Evolutionary conservation across 192 early-diverging fungal genomes (phyloP), one percentile per base, ranked within the genome.

Genomic region (Entomortierella chlamydospora): DNA sequence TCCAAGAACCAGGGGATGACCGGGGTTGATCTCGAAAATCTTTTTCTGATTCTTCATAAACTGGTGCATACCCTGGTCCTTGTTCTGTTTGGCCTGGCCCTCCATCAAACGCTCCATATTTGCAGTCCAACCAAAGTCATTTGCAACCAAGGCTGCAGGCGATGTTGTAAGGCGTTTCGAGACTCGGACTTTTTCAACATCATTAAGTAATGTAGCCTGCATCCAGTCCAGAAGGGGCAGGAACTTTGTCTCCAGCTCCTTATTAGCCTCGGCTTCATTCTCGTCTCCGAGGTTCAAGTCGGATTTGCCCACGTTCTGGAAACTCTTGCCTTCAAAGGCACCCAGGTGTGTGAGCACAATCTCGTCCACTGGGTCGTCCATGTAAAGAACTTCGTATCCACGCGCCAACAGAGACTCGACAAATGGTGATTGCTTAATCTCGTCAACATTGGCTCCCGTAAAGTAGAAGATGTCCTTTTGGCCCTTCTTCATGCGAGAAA

Each of bases 401-500:
- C 94, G 91, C 23, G 93, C 92, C 64, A 97, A 72, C 18, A 98
- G 87, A 26, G 91, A 89, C 83, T 97, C 98, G 33, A 96, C 89
- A 83, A 96, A 95, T n/a, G 98, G 98, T 41, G 93, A 94, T 55
- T 91, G 87, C 63, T 89, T 74, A 47, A 93, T 88, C 58, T 93
- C 87, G 28, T 92, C 84, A 15, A 93, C 81, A 53, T 81, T 85
- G 41, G 84, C 74, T 30, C 95, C 96, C 55, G 95, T 92, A 30
- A 95, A 72, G 73, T 91, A 97, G 73, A 92, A 98, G 58, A 99
- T 96, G 64, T 92, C 86, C 62, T 93, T 91, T 84, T 99, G 98
- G 43, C 89, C 91, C 57, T 88, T 88, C 83, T 95, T 94, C 95
- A 98, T 98, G 59, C 94, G 87, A 34, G 83, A 83, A 42, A 97